These are phyloP conservation scores for Wickerhamiella sorbophila DNA, from an alignment of 805 yeast genomes.

Conservation along the genomic window DNA sequence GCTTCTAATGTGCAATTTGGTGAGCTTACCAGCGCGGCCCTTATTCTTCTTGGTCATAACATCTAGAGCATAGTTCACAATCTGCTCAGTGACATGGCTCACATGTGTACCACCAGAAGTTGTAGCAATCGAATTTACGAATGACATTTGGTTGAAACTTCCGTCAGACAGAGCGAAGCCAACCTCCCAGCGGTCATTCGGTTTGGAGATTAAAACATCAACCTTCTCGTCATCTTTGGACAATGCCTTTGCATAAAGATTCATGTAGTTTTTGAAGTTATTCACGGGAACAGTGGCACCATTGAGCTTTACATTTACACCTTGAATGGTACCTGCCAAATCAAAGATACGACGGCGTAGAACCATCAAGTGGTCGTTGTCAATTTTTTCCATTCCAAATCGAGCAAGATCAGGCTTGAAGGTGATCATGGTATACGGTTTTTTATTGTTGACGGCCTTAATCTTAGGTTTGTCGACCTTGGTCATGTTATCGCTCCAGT, in stretches of 20 bases:
- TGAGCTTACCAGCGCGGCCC: slow-evolving; percentile 46
- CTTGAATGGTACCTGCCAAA: slow-evolving; percentile 83
- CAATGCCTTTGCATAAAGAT: slow-evolving; percentile 71
- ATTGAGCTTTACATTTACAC: slow-evolving; percentile 63
- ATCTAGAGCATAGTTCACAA: slow-evolving; percentile 63
- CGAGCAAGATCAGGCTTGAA: slow-evolving; percentile 78
- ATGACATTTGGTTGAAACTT: slow-evolving; percentile 81
- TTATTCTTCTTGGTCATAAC: slow-evolving; percentile 50
- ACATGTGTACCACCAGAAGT: slow-evolving; percentile 96
- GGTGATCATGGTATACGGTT: slow-evolving; percentile 73
- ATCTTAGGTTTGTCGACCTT: slow-evolving; percentile 64
- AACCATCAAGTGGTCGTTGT: slow-evolving; percentile 70
- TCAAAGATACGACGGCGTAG: slow-evolving; percentile 89
- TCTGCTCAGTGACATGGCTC: slow-evolving; percentile 69
- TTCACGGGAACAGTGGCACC: slow-evolving; percentile 54
- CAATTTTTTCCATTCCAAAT: slow-evolving; percentile 74
- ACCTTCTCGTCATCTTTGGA: slow-evolving; percentile 25
- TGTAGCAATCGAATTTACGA: slow-evolving; percentile 95
- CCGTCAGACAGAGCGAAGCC: slow-evolving; percentile 92
- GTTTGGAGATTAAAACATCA: slow-evolving; percentile 57
- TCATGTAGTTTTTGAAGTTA: slow-evolving; percentile 77
- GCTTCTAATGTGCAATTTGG: slow-evolving; percentile 77
- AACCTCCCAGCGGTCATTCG: slow-evolving; percentile 87
- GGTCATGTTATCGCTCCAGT: slow-evolving; percentile 81
- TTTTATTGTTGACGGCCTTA: slow-evolving; percentile 25